phyloP scores from a whole-genome alignment of 2,329 filamentous ascomycete genomes.

The Fusarium transvaalense region DNA sequence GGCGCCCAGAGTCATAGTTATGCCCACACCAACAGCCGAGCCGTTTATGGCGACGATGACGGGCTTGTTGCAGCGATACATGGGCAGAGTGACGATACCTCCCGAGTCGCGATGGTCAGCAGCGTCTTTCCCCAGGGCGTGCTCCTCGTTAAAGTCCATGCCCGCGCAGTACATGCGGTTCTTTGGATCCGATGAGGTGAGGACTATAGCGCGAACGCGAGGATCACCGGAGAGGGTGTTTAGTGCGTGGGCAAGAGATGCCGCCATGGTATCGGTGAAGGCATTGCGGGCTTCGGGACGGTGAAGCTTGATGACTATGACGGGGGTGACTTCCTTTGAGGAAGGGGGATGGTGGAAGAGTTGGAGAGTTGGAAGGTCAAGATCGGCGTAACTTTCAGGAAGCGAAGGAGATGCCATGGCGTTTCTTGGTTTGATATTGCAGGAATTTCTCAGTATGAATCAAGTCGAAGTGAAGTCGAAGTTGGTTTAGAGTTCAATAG shows the following conservation, averaged over 20 bases:
- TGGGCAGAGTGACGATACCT: constrained; percentile 66
- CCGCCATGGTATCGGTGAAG: constrained; percentile 74
- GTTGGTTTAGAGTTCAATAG: constrained; percentile 26
- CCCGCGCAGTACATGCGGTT: constrained; percentile 70
- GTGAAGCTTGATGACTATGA: constrained; percentile 72
- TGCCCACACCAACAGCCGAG: constrained; percentile 69
- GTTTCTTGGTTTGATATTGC: background rate
- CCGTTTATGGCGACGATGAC: constrained; percentile 71
- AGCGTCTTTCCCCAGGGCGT: constrained; percentile 42
- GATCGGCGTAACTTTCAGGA: constrained; percentile 56
- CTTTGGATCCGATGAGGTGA: constrained; percentile 63
- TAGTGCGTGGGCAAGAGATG: constrained; percentile 69
- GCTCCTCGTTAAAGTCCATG: constrained; percentile 63
- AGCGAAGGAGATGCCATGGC: constrained; percentile 45
- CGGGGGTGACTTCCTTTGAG: constrained; percentile 68
- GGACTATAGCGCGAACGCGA: constrained; percentile 66
- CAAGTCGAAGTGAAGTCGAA: constrained; percentile 6
- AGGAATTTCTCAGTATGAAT: background rate
- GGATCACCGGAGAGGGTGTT: constrained; percentile 64
- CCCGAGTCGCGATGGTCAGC: constrained; percentile 63
- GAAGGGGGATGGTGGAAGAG: constrained; percentile 63
- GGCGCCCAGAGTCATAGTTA: constrained; percentile 71
- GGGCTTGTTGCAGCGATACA: constrained; percentile 69
- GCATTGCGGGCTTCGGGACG: constrained; percentile 76
- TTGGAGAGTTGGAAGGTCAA: constrained; percentile 59